Evolutionary conservation across 2,329 filamentous ascomycete species (phyloP).

Genomic region (Stachybotrys chartarum): DNA sequence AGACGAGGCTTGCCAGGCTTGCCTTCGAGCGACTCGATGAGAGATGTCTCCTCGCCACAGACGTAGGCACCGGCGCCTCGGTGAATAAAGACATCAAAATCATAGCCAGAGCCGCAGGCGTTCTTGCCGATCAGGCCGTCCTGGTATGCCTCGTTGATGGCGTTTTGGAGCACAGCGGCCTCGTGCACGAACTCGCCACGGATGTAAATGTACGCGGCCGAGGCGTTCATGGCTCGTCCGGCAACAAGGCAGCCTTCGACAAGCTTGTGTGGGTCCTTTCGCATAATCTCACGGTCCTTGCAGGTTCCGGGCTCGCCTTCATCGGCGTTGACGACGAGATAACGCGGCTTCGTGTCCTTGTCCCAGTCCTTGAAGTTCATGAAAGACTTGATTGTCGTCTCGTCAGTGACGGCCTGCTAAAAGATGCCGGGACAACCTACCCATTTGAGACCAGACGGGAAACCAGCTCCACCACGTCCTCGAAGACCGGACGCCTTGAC

Average conservation of each 20-base stretch:
- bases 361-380: conserved; percentile 99
- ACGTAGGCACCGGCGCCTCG: conserved; percentile 96
- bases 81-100: conserved; percentile 96
- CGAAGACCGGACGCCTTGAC: conserved; percentile 94
- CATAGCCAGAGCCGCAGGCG: conserved; percentile 91
- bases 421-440: conserved; percentile 43
- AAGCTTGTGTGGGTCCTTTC: conserved; percentile 98
- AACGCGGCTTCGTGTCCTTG: conserved; percentile 91
- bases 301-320: conserved; percentile 98
- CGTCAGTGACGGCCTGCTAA: conserved; percentile 3
- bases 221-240: conserved; percentile 97
- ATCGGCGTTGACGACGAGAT: conserved; percentile 96
- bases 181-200: conserved; percentile 97
- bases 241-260: conserved; percentile 94
- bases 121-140: conserved; percentile 97
- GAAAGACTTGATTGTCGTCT: conserved; percentile 62
- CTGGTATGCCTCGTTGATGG: conserved; percentile 96
- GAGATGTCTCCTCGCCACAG: conserved; percentile 94
- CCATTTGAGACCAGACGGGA: conserved; percentile 98
- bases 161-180: conserved; percentile 84
- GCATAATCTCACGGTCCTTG: conserved; percentile 99
- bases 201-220: conserved; percentile 98
- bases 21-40: conserved; percentile 97
- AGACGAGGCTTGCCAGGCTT: conserved; percentile 98
- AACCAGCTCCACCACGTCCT: conserved; percentile 94